Base-by-base conservation (phyloP, 257 asterid genomes). In the Parsonsia alboflavescens region DNA sequence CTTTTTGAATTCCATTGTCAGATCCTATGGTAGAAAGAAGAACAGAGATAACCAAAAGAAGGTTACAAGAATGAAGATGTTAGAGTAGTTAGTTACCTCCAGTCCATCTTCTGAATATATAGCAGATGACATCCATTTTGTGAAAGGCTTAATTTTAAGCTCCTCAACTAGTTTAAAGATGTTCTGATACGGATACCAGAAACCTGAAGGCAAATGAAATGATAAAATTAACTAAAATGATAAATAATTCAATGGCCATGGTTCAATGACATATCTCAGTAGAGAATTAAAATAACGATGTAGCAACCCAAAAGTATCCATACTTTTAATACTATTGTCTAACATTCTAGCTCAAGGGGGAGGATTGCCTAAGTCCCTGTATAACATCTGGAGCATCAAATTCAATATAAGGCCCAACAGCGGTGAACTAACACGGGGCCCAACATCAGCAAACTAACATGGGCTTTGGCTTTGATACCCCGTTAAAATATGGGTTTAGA, bases 21-120 rank as follows among this genome's bases (percentile, higher is more conserved):
- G 15, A 61, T 11, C 16, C 8, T 1, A 24, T 3, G 68, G 26
- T 15, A 41, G 6, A 71, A 53, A 71, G 50, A 21, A 54, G 11
- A 53, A 53, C 8, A 30, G 65, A 71, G 39, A 36, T 53, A 5
- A 53, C 30, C 16, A 39, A 53, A 71, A 22, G 22, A 28, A 33
- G 61, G 13, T 33, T 63, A 7, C 11, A 63, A 15, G 45, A 63
- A 10, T 63, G 61, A 70, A 70, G 30, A 50, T 3, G 53, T 41
- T 28, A 44, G 24, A n/a, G n/a, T n/a, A n/a, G n/a, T 12, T 46
- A 26, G 36, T 73, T 73, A 89, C 95, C 90, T 86, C 90, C 53
- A 87, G 76, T 52, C 92, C 92, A 21, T 87, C 84, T 73, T 74
- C 83, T 53, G 92, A 89, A 78, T 89, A 87, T 64, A 85, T 85